Conservation (phyloP, 202 grass and related monocot species). For the Hordeum pubiflorum region DNA sequence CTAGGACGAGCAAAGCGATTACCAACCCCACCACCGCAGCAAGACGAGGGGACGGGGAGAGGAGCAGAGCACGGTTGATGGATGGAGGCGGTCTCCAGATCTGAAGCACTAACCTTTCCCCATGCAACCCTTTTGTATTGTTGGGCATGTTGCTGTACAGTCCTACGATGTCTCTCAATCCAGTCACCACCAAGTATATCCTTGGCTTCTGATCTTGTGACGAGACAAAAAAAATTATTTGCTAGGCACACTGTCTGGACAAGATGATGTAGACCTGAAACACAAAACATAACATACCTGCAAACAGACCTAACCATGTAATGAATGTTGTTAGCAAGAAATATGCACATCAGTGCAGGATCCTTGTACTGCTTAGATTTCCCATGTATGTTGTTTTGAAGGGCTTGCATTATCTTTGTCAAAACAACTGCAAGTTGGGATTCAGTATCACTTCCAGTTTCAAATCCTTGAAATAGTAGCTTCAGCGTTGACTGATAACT, state of each 20-base stretch:
- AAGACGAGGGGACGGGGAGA: no score
- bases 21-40: no score
- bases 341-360: conserved; percentile 60
- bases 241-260: not conserved
- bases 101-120: conserved; percentile 52
- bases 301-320: conserved; percentile 66
- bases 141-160: conserved; percentile 75
- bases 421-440: conserved; percentile 57
- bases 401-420: conserved; percentile 66
- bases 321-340: conserved; percentile 93
- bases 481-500: conserved; percentile 72
- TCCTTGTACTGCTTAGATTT: conserved; percentile 91
- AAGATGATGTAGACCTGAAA: conserved; percentile 13
- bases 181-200: conserved; percentile 82
- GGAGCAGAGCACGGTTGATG: no score
- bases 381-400: conserved; percentile 70
- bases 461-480: conserved; percentile 63
- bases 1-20: no score
- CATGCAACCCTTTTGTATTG: conserved; percentile 82
- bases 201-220: conserved; percentile 81
- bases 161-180: conserved; percentile 75
- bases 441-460: conserved; percentile 44
- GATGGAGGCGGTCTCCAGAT: no score
- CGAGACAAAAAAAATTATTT: not conserved
- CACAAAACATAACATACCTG: conserved; percentile 40